Conservation (phyloP, 2,329 filamentous ascomycete species). For the Didymella lethalis region DNA sequence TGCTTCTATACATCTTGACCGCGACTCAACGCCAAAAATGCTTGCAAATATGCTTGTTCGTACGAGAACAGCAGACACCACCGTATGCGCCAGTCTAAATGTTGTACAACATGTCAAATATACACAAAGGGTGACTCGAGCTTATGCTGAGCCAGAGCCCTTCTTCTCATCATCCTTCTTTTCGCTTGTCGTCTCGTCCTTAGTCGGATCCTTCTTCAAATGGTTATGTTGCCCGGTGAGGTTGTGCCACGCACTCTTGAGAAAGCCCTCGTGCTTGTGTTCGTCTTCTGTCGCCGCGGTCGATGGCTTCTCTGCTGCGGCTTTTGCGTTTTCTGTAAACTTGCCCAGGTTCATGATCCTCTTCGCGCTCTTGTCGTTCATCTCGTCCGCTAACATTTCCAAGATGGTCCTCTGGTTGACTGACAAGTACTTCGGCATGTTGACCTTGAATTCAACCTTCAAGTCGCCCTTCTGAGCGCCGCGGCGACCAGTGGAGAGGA, state of each 20-base stretch:
- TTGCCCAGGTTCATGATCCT: slow-evolving; percentile 83
- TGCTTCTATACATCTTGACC: slow-evolving; percentile 33
- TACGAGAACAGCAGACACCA: slow-evolving; percentile 19
- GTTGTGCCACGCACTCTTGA: slow-evolving; percentile 93
- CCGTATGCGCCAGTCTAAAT: slow-evolving; percentile 29
- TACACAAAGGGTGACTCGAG: slow-evolving; percentile 3
- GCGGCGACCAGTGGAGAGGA: slow-evolving; percentile 65
- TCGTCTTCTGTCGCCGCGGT: slow-evolving; percentile 25
- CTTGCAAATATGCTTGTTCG: slow-evolving; percentile 31
- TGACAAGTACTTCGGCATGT: slow-evolving; percentile 93
- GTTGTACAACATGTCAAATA: slow-evolving; percentile 27
- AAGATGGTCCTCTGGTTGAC: slow-evolving; percentile 91
- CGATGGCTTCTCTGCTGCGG: slow-evolving; percentile 24
- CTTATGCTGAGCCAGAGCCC: slow-evolving; percentile 45
- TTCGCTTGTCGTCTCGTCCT: slow-evolving; percentile 34
- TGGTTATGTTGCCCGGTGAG: slow-evolving; percentile 74
- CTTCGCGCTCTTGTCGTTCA: slow-evolving; percentile 90
- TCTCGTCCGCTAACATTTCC: slow-evolving; percentile 96
- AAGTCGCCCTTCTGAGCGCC: slow-evolving; percentile 78
- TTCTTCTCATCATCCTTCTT: slow-evolving; percentile 43
- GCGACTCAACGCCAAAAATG: slow-evolving; percentile 43
- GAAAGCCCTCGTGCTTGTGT: slow-evolving; percentile 85
- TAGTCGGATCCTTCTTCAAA: slow-evolving; percentile 34
- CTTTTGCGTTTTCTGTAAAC: slow-evolving; percentile 47
- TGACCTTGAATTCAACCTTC: slow-evolving; percentile 91